These are phyloP conservation scores for Harringtonia aguacate DNA, from an alignment of 2,329 filamentous ascomycete genomes.

Conservation along the genomic window DNA sequence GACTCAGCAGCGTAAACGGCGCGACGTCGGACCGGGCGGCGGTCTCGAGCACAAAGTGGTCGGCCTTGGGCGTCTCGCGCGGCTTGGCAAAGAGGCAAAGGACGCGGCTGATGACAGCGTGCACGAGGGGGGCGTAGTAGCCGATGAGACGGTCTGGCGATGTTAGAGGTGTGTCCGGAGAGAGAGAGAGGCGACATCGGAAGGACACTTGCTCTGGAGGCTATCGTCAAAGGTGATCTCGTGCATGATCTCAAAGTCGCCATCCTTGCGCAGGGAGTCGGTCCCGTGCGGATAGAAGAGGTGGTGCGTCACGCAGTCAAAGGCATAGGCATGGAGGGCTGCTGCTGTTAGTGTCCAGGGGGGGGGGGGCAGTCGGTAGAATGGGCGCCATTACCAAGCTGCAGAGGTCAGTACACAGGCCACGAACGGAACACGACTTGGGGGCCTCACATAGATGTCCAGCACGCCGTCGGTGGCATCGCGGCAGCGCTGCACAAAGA, in stretches of 20 bases:
- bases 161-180: not conserved
- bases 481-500: conserved; percentile 43
- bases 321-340: conserved; percentile 54
- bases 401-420: not conserved
- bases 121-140: conserved; percentile 43
- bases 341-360: not conserved
- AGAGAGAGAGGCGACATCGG: conserved; percentile 6
- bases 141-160: conserved; percentile 44
- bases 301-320: conserved; percentile 59
- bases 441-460: conserved; percentile 55
- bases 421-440: no score
- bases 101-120: conserved; percentile 33
- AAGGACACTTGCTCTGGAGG: conserved; percentile 43
- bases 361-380: no score
- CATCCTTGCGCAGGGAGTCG: conserved; percentile 40
- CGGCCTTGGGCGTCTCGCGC: conserved; percentile 46
- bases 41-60: conserved; percentile 46
- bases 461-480: conserved; percentile 32
- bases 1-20: conserved; percentile 46
- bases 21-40: conserved; percentile 33
- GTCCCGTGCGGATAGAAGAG: conserved; percentile 58
- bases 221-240: conserved; percentile 59
- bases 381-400: no score
- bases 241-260: conserved; percentile 57
- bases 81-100: conserved; percentile 38